These are phyloP conservation scores for Fusarium brachygibbosum DNA, from an alignment of 2,329 filamentous ascomycete species.

Conservation along the genomic window DNA sequence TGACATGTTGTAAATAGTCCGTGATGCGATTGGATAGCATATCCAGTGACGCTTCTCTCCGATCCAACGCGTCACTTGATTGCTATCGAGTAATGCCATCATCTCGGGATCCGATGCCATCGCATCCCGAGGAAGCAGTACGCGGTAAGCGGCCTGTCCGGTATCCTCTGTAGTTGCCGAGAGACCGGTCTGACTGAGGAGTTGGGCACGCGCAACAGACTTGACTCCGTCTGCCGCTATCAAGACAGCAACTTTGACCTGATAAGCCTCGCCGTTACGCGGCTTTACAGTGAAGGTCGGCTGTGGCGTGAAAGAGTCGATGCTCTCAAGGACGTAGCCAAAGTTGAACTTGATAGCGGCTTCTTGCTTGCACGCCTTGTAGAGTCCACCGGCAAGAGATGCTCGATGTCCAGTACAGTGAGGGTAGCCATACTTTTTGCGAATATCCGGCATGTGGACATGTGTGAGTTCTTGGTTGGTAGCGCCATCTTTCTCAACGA, in stretches of 20 bases:
- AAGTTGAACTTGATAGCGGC: conserved; percentile 77
- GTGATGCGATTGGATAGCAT: conserved; percentile 78
- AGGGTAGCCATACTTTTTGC: conserved; percentile 76
- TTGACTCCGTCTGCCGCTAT: conserved; percentile 70
- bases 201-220: conserved; percentile 57
- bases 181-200: conserved; percentile 41
- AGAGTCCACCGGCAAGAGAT: conserved; percentile 77
- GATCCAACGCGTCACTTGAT: conserved; percentile 81
- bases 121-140: conserved; percentile 78
- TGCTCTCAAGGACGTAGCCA: conserved; percentile 65
- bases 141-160: conserved; percentile 82
- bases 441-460: conserved; percentile 77
- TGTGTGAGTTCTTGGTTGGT: conserved; percentile 77
- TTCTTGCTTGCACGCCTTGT: conserved; percentile 76
- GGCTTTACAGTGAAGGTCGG: conserved; percentile 72
- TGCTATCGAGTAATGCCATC: conserved; percentile 73
- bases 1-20: conserved; percentile 75
- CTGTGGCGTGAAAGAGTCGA: conserved; percentile 71
- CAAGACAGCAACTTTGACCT: conserved; percentile 66
- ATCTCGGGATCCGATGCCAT: conserved; percentile 78
- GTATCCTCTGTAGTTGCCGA: conserved; percentile 65
- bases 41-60: conserved; percentile 82
- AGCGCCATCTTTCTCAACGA: conserved; percentile 68
- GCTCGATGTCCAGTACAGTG: conserved; percentile 86
- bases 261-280: conserved; percentile 66